phyloP scores from a whole-genome alignment of 73 alveolate species.

The Tetrahymena elliotti region DNA sequence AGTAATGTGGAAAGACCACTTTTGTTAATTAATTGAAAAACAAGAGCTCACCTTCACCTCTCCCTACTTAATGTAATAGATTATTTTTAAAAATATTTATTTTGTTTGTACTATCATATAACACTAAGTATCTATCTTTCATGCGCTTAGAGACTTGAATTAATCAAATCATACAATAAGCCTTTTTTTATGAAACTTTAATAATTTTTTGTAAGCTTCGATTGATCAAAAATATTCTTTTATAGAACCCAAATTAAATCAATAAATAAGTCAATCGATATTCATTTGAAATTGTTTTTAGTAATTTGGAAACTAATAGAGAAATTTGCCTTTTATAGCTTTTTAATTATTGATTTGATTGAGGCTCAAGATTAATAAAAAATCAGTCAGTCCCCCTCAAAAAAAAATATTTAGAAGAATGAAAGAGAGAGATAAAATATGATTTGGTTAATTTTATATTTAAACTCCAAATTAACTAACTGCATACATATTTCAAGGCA shows the following conservation, averaged over 20 bases:
- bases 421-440: background rate
- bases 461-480: background rate
- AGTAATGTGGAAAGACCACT: background rate
- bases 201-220: background rate
- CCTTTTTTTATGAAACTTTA: background rate
- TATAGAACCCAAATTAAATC: background rate
- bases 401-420: too few relatives aligned
- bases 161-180: background rate
- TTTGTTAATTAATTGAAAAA: background rate
- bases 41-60: background rate
- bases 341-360: too few relatives aligned
- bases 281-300: background rate
- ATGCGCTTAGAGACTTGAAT: background rate
- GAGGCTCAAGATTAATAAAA: too few relatives aligned
- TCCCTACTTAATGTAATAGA: background rate
- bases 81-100: background rate
- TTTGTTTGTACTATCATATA: background rate
- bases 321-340: background rate
- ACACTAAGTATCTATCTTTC: background rate
- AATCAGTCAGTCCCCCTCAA: background rate
- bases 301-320: background rate
- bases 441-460: background rate
- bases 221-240: background rate
- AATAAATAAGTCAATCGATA: too few relatives aligned
- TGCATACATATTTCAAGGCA: background rate